Evolutionary conservation across 73 alveolate genomes (phyloP).

Genomic region (Paramecium caudatum): DNA sequence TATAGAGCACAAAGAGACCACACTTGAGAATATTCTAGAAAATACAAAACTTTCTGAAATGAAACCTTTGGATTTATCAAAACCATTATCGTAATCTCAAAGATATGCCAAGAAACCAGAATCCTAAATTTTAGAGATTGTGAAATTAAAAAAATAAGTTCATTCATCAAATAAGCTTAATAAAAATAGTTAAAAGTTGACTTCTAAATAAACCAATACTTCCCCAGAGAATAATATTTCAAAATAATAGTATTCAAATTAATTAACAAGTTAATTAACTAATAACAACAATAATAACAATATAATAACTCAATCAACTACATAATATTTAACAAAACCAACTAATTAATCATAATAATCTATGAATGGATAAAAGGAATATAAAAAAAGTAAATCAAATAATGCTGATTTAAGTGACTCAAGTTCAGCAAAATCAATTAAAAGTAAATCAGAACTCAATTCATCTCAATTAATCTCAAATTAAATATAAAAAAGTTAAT

Average conservation of each 20-base stretch:
- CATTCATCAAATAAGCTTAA: no score
- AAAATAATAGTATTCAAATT: slow-evolving; percentile 2
- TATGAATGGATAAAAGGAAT: neutral
- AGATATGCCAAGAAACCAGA: no score
- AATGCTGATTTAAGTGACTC: slow-evolving; percentile 52
- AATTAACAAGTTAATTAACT: slow-evolving; percentile 12
- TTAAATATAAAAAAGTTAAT: neutral
- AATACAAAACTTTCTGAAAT: neutral
- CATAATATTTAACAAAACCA: slow-evolving; percentile 25
- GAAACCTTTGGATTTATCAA: neutral
- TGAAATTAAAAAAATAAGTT: no score
- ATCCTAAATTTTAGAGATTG: no score
- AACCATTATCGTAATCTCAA: no score
- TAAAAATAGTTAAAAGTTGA: no score
- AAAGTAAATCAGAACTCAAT: neutral
- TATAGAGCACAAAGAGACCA: slow-evolving; percentile 1
- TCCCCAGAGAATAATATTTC: neutral
- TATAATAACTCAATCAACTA: slow-evolving; percentile 6
- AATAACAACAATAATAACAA: neutral
- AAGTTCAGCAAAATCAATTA: neutral
- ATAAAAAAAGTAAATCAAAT: slow-evolving; percentile 37
- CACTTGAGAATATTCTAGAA: neutral
- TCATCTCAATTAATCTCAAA: neutral
- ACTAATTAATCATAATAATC: slow-evolving; percentile 30
- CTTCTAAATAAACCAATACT: neutral